phyloP scores from a whole-genome alignment of 1,139 yeast genomes.

The Yamadazyma diospyri region DNA sequence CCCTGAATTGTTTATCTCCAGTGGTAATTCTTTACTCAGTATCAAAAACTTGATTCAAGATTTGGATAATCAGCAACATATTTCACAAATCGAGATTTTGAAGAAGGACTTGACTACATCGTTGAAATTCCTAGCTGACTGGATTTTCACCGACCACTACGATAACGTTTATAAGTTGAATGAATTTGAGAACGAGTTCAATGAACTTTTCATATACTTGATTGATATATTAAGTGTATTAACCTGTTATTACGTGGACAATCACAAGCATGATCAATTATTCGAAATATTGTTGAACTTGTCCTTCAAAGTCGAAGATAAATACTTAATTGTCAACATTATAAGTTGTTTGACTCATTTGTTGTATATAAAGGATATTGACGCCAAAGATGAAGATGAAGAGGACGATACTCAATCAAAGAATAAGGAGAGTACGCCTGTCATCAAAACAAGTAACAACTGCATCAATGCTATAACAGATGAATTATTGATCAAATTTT shows the following conservation, averaged over 20 bases:
- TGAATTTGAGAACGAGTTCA: conserved; percentile 36
- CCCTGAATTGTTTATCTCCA: conserved; percentile 36
- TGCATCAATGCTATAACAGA: conserved; percentile 40
- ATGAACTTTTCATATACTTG: conserved; percentile 65
- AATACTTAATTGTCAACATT: conserved; percentile 44
- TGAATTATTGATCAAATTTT: conserved; percentile 29
- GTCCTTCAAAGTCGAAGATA: conserved; percentile 49
- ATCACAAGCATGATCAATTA: conserved; percentile 57
- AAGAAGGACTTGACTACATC: conserved; percentile 46
- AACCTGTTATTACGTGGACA: conserved; percentile 78
- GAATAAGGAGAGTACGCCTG: conserved; percentile 13
- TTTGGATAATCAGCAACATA: conserved; percentile 73
- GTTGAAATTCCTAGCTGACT: conserved; percentile 45
- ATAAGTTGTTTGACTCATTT: conserved; percentile 45
- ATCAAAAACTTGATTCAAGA: conserved; percentile 83
- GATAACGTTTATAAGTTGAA: conserved; percentile 16
- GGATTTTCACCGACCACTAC: conserved; percentile 25
- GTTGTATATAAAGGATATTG: conserved; percentile 30
- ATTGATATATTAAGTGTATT: conserved; percentile 83
- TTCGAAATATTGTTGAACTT: conserved; percentile 50
- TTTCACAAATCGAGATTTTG: conserved; percentile 54
- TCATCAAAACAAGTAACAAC: conserved; percentile 28
- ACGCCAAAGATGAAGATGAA: conserved; percentile 11
- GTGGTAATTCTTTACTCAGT: conserved; percentile 64
- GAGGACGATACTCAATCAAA: conserved; percentile 1